Evolutionary conservation across 2,329 filamentous ascomycete genomes (phyloP).

Genomic region (Cryphonectria naterciae): DNA sequence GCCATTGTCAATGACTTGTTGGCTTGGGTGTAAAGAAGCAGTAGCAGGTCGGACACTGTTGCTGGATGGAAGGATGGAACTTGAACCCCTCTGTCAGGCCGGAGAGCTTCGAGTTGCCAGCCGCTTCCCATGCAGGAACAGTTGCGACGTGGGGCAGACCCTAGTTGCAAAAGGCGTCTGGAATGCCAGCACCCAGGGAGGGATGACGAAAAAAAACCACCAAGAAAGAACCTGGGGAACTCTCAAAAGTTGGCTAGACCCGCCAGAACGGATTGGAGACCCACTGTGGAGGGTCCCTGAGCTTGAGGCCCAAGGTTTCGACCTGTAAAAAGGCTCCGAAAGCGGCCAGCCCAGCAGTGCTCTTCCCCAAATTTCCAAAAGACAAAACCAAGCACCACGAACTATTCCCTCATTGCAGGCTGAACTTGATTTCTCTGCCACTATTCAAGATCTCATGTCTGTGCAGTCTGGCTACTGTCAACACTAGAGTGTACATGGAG

Average conservation of each 20-base stretch:
- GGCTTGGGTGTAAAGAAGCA: not conserved
- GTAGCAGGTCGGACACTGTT: not conserved
- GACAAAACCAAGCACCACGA: not conserved
- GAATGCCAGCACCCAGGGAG: not conserved
- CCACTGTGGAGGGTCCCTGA: not conserved
- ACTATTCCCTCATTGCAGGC: not conserved
- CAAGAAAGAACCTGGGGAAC: constrained; percentile 22
- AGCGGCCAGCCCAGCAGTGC: not conserved
- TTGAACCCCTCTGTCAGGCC: not conserved
- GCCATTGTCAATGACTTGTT: constrained; percentile 44
- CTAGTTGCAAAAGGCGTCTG: not conserved
- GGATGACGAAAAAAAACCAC: not conserved
- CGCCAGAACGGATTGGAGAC: not conserved
- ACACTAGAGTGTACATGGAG: not conserved
- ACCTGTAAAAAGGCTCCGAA: constrained; percentile 18
- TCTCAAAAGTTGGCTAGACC: constrained; percentile 11
- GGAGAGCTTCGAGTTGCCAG: constrained; percentile 3
- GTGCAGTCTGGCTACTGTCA: not conserved
- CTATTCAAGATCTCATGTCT: not conserved
- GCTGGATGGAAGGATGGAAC: not conserved
- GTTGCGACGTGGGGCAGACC: constrained; percentile 12
- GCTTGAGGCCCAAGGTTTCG: constrained; percentile 8
- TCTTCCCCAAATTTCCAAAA: constrained; percentile 14
- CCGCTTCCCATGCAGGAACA: constrained; percentile 19
- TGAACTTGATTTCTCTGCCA: not conserved